Percentiles rank a stretch among this genome's conserved stretches.
These are phyloP conservation scores for Hepatocystis sp. DNA, from an alignment of 169 alveolate genomes.

Conservation along the genomic window DNA sequence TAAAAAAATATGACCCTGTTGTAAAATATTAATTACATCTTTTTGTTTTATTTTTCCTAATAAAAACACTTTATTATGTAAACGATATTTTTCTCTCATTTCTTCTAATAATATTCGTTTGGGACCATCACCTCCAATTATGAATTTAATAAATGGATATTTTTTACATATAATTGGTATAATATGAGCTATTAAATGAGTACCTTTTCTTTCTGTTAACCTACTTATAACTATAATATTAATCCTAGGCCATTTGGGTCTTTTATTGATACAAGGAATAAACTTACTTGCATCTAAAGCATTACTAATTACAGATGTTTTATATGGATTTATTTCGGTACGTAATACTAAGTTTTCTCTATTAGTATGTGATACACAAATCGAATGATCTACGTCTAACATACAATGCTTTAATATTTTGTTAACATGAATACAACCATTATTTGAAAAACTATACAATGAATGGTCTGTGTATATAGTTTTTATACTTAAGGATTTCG, in stretches of 20 bases:
- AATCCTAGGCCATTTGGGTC: constrained; percentile 89
- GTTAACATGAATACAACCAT: constrained; percentile 95
- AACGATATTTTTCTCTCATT: constrained; percentile 93
- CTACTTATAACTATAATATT: constrained; percentile 96
- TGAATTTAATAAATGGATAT: constrained; percentile 92
- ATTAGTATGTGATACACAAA: constrained; percentile 96
- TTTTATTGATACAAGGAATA: constrained; percentile 81
- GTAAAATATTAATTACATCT: constrained; percentile 94
- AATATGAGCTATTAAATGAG: constrained; percentile 95
- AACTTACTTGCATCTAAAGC: constrained; percentile 87
- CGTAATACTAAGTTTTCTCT: constrained; percentile 97
- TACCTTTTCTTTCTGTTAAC: constrained; percentile 98
- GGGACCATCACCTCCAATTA: constrained; percentile 98
- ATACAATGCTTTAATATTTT: constrained; percentile 87
- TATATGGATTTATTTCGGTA: constrained; percentile 93
- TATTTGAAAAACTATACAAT: constrained; percentile 96
- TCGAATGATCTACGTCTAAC: constrained; percentile 89
- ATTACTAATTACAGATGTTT: constrained; percentile 92
- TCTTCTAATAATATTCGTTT: constrained; percentile 94
- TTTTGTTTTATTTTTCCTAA: constrained; percentile 94
- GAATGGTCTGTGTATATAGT: constrained; percentile 99
- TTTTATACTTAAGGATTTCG: constrained; percentile 81
- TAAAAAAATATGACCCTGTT: constrained; percentile 98
- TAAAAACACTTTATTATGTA: constrained; percentile 95
- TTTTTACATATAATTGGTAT: constrained; percentile 96